Conservation (phyloP, 2,329 filamentous ascomycete species). For the Neoascochyta sp. region DNA sequence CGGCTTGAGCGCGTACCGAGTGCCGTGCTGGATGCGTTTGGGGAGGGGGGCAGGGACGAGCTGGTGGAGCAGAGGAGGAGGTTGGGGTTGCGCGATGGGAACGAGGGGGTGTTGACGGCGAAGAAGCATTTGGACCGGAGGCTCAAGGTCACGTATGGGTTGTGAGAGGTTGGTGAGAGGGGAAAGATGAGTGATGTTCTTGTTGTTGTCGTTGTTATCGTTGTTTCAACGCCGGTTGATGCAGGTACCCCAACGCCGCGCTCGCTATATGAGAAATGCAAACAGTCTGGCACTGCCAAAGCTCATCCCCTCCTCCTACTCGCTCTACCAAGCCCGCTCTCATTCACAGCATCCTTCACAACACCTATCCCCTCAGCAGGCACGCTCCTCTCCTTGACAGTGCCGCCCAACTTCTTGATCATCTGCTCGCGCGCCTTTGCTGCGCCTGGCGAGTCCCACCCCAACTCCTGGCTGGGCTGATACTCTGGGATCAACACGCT, state of each 20-base stretch:
- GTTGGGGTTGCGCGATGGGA: constrained; percentile 42
- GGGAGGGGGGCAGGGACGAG: constrained; percentile 26
- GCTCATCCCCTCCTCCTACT: constrained; percentile 30
- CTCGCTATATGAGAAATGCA: too few species aligned
- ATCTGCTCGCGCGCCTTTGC: constrained; percentile 35
- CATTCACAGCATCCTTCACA: constrained; percentile 33
- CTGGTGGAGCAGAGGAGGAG: constrained; percentile 39
- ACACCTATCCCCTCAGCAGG: constrained; percentile 30
- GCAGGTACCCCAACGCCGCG: too few species aligned
- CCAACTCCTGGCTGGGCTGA: constrained; percentile 36
- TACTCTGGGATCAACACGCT: constrained; percentile 22
- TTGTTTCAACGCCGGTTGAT: too few species aligned
- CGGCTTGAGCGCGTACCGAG: constrained; percentile 56
- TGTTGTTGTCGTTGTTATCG: neutral
- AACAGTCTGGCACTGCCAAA: too few species aligned
- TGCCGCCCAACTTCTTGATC: constrained; percentile 37
- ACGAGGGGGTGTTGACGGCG: constrained; percentile 51
- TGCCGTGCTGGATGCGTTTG: constrained; percentile 43
- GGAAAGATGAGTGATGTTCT: too few species aligned
- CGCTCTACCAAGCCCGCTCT: constrained; percentile 15
- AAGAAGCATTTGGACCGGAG: constrained; percentile 56
- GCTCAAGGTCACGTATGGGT: constrained; percentile 57
- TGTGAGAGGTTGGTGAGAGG: constrained; percentile 14
- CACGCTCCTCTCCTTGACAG: constrained; percentile 25
- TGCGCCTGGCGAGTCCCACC: constrained; percentile 38